Base-by-base conservation (phyloP, 306 rosid species). In the Trifolium pratense region DNA sequence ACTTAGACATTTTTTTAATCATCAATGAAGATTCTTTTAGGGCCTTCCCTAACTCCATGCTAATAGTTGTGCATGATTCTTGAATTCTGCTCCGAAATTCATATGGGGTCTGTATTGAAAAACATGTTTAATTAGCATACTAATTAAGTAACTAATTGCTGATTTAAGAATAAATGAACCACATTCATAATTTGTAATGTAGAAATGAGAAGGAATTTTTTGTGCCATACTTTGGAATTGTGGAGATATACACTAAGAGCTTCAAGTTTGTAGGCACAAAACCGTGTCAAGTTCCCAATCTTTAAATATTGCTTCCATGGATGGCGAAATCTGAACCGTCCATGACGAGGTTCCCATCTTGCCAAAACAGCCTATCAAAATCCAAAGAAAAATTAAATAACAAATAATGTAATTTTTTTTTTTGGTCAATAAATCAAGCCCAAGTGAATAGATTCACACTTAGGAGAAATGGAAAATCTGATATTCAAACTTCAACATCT, bases 291-390 rank as follows among this genome's bases (percentile, higher is more conserved):
- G 57, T 70, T 83, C 4, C 91, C 91, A 3, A 87, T 34, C 60
- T 79, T 83, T 3, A 82, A 49, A 80, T 89, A 89, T 61, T 85
- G 88, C 39, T 83, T 85, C 94, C 91, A 89, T 8, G 94, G 94
- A 46, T 89, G 91, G 5, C 78, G 85, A 29, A 85, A 85, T 76
- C 73, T 63, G 69, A 87, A 89, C 21, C 18, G 46, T 2, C 88
- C 87, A 59, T 89, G 88, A 23, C 79, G 17, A 12, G 89, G 87
- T 73, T 89, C 91, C 95, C 95, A 89, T 70, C 86, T 75, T 13
- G 91, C 95, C 72, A 85, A 73, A 79, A 83, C 79, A 16, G 84
- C 89, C 89, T 83, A 60, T 20, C 37, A 71, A 59, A 34, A 6
- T 59, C 11, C 39, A 61, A 66, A 31, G 1, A 18, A 23, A 15